Evolutionary conservation across 2,329 filamentous ascomycete genomes (phyloP).

Genomic region (Diaporthe capsici): DNA sequence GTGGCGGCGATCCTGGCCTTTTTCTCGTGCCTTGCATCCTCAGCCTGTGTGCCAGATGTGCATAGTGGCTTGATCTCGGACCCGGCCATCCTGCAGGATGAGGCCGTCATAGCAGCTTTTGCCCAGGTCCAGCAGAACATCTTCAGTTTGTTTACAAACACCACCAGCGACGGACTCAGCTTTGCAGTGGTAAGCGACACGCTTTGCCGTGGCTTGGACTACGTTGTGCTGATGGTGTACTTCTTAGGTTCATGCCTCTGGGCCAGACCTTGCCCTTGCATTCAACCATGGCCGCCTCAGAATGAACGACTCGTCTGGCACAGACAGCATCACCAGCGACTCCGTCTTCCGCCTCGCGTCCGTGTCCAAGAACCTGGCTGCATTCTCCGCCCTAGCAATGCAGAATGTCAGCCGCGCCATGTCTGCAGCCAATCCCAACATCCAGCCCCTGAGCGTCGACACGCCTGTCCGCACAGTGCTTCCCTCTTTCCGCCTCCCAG

Average conservation of each 20-base stretch:
- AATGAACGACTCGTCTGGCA: not conserved
- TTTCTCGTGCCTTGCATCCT: not conserved
- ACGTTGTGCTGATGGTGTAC: not conserved
- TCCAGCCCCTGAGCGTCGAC: slow-evolving; percentile 7
- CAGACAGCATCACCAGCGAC: not conserved
- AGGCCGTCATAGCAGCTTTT: not conserved
- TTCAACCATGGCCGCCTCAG: slow-evolving; percentile 7
- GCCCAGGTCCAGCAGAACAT: slow-evolving; percentile 16
- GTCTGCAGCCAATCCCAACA: not conserved
- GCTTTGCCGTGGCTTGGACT: no score
- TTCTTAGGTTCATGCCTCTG: not conserved
- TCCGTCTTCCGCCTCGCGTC: slow-evolving; percentile 14
- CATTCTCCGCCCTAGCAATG: not conserved
- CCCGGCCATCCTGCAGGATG: not conserved
- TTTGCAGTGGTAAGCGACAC: slow-evolving; percentile 2
- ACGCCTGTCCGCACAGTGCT: not conserved
- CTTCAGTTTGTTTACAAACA: not conserved
- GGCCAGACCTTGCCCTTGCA: not conserved
- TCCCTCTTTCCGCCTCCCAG: not conserved
- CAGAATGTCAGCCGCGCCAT: not conserved
- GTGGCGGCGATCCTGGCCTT: not conserved
- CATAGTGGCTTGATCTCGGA: not conserved
- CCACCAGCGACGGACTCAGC: slow-evolving; percentile 15
- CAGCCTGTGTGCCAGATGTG: slow-evolving; percentile 11
- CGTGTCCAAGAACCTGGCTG: slow-evolving; percentile 14